Percentiles rank a stretch among this genome's conserved stretches.
Evolutionary conservation across 257 asterid genomes (phyloP).

Genomic region (Nicotiana sylvestris): DNA sequence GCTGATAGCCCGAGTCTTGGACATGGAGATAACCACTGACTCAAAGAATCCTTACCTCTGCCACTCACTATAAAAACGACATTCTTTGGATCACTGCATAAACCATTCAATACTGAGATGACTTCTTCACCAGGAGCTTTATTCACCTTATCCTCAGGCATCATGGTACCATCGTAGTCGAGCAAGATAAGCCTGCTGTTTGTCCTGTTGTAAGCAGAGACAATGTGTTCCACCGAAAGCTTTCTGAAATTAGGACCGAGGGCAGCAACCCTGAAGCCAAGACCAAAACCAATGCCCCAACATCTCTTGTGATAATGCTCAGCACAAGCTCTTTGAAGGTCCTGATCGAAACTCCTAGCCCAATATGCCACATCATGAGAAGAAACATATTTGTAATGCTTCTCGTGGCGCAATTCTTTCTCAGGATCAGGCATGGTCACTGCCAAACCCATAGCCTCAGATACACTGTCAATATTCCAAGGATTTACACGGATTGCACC

Average conservation of each 20-base stretch:
- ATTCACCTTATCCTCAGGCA: slow-evolving; percentile 62
- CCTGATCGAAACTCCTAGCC: slow-evolving; percentile 75
- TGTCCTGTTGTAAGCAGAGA: slow-evolving; percentile 41
- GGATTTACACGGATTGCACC: slow-evolving; percentile 89
- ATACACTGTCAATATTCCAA: slow-evolving; percentile 63
- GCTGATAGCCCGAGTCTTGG: slow-evolving; percentile 74
- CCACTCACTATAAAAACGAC: slow-evolving; percentile 80
- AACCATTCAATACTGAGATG: slow-evolving; percentile 46
- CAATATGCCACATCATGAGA: slow-evolving; percentile 88
- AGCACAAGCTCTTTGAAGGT: slow-evolving; percentile 60
- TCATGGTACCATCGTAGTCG: slow-evolving; percentile 83
- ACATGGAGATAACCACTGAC: slow-evolving; percentile 68
- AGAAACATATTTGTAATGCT: slow-evolving; percentile 62
- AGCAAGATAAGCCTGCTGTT: slow-evolving; percentile 63
- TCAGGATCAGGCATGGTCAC: slow-evolving; percentile 52
- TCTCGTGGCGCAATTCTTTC: slow-evolving; percentile 72
- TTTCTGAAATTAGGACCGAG: slow-evolving; percentile 69
- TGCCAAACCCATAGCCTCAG: slow-evolving; percentile 60
- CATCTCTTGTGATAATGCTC: slow-evolving; percentile 70
- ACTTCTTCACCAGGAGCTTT: slow-evolving; percentile 62
- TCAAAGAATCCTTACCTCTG: slow-evolving; percentile 61
- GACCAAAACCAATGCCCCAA: slow-evolving; percentile 90
- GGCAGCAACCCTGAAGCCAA: slow-evolving; percentile 62
- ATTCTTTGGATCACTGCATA: slow-evolving; percentile 69
- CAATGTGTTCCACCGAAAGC: slow-evolving; percentile 66